A percentile compares a stretch with the other conserved stretches of the same genome.
Evolutionary conservation across 306 rosid genomes (phyloP).

Genomic region (Medicago ruthenica): DNA sequence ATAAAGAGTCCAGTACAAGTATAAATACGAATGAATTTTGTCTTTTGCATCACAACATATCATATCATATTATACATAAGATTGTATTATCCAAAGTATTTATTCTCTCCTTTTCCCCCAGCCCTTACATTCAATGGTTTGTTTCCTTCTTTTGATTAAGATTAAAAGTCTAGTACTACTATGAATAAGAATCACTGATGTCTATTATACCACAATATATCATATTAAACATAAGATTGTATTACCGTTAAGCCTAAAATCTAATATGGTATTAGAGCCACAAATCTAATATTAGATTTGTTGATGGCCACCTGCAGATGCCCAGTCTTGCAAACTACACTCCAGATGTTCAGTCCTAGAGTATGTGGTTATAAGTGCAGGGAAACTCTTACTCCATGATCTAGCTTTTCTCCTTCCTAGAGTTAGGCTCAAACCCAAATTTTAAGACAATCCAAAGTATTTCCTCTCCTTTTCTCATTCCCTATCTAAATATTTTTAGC

Average conservation of each 20-base stretch:
- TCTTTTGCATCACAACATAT: background rate
- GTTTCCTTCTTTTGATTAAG: background rate
- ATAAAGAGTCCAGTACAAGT: background rate
- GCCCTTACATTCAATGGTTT: background rate
- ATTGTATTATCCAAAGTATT: constrained; percentile 3
- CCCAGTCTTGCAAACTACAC: background rate
- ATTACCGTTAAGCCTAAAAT: background rate
- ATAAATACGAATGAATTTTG: background rate
- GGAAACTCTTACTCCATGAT: background rate
- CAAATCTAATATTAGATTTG: background rate
- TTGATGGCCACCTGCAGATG: background rate
- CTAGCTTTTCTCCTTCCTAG: background rate
- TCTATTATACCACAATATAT: background rate
- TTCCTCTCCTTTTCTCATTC: constrained; percentile 1
- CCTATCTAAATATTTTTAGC: constrained; percentile 9
- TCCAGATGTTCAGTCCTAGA: background rate
- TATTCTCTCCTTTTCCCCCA: background rate
- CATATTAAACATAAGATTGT: background rate
- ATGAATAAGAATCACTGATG: background rate
- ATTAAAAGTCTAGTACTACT: background rate
- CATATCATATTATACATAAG: constrained; percentile 8
- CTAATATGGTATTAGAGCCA: background rate
- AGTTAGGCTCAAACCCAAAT: background rate
- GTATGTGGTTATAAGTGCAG: background rate
- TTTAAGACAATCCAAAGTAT: constrained; percentile 15